Evolutionary conservation across 768 basidiomycete species (phyloP), one percentile per base, ranked within the genome.

Genomic region (Paxillus rubicundulus): DNA sequence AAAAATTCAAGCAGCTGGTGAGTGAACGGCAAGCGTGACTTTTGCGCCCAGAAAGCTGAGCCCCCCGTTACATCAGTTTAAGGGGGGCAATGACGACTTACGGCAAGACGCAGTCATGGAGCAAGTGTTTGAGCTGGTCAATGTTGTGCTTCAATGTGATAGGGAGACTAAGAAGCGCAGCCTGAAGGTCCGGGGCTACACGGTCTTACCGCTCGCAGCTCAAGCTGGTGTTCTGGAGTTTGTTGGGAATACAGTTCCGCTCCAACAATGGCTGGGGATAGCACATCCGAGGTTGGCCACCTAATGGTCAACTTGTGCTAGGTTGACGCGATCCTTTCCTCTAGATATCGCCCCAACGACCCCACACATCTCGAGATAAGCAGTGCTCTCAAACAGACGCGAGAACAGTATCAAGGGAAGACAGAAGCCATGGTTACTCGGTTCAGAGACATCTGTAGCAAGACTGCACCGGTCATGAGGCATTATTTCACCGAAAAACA

Each of bases 61-160:
- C 32, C 32, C 16, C 10, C 32, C 12, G 17, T 27, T 2, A n/a
- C 43, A 60, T 40, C 55, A 96, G 92, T 95, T 93, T 72, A 98
- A 99, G 67, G 92, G 92, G 4, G 88, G 88, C 9, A 77, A 82
- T 9, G 97, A 99, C 60, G 97, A 99, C 62, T 67, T 97, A 42
- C 85, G 97, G 37, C 97, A 99, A 70, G 97, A 99, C 64, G 95
- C 95, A 1, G 93, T 98, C 47, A 98, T 99, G 95, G 92, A 98
- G 63, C 97, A 99, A 70, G 92, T 97, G 2, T 99, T 99, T 62
- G 82, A 83, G 17, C 77, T 98, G 17, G 87, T 94, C 50, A 98
- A 98, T 57, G 70, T 79, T 9, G 79, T 98, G 2, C 78, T 99
- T 14, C 63, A 63, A 2, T 76, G 75, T 16, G 93, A 99, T 66